Evolutionary conservation across 306 rosid genomes (phyloP).

Genomic region (Prunus salicina): DNA sequence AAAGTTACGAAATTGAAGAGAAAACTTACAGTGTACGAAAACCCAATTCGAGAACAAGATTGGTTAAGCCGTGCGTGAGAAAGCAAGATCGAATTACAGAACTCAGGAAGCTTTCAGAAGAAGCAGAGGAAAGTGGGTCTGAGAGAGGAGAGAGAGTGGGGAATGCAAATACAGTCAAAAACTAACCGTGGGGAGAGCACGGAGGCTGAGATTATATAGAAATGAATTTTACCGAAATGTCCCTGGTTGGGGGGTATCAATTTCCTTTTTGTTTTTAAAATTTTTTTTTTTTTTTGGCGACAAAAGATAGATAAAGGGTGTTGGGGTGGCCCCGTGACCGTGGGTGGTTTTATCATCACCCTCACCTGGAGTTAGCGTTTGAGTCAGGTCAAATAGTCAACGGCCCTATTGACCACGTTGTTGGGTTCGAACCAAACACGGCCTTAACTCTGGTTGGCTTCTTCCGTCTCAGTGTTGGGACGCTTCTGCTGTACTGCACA

Average conservation of each 20-base stretch:
- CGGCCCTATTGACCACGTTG: constrained; percentile 13
- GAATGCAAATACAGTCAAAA: constrained; percentile 39
- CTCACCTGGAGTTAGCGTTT: neutral
- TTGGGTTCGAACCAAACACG: constrained; percentile 26
- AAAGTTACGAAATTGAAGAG: neutral
- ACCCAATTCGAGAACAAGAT: constrained; percentile 2
- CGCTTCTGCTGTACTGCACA: neutral
- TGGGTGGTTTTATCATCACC: constrained; percentile 26
- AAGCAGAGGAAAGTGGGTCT: neutral
- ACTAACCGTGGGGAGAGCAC: constrained; percentile 40
- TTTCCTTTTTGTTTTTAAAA: neutral
- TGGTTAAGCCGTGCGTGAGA: neutral
- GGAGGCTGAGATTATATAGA: constrained; percentile 66
- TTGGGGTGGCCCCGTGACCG: neutral
- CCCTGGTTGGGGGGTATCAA: constrained; percentile 36
- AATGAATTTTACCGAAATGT: constrained; percentile 42
- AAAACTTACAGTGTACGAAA: constrained; percentile 35
- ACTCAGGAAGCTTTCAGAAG: neutral
- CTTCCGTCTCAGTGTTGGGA: constrained; percentile 6
- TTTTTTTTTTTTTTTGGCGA: neutral
- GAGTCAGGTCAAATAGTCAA: constrained; percentile 21
- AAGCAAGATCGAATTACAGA: constrained; percentile 20
- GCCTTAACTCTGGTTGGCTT: constrained; percentile 22
- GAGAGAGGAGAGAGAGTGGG: constrained; percentile 27
- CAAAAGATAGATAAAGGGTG: neutral